Evolutionary conservation across 2,329 filamentous ascomycete species (phyloP), one percentile per base, ranked within the genome.

Genomic region (Xylariaceae sp.): DNA sequence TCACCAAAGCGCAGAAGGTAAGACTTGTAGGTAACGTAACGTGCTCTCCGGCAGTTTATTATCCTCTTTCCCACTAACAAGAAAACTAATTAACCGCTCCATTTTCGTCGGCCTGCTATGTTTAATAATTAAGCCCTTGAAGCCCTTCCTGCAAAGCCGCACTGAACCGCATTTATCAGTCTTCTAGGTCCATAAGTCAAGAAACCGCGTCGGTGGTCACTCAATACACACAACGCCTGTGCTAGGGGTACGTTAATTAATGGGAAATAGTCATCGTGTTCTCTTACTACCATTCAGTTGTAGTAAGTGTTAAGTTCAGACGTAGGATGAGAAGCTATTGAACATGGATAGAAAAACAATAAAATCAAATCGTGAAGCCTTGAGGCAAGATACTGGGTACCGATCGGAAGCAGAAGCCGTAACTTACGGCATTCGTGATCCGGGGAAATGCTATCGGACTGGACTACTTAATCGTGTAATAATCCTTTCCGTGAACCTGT

Each of bases 281-380:
- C 29, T 36, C 33, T 16, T 49, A 52, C 37, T 11, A 33, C 34
- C 11, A n/a, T 54, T 23, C 4, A 7, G 16, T 46, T 40, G 4
- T 19, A 21, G 17, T 23, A 37, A 24, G 26, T n/a, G 19, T 41
- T n/a, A 24, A 29, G 21, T 29, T 29, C 7, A 40, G 19, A 11
- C 31, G n/a, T 11, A 17, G 11, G 29, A 41, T 31, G 23, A 12
- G 31, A 55, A 52, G 54, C 40, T 49, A 55, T 44, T 21, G 46
- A 49, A 51, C 12, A 49, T 48, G 16, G 16, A 37, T n/a, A 37
- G 52, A 44, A 28, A 52, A 36, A 34, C 36, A 41, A 31, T 46
- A 6, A 33, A 47, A 56, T 29, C 44, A 39, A 58, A 50, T 48
- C 52, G 34, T 43, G 31, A 39, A 12, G 28, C 29, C 28, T 41